Percentiles rank a stretch among this genome's conserved stretches.
Conservation (phyloP, 108 stramenopile genomes). For the Chaetoceros muelleri region DNA sequence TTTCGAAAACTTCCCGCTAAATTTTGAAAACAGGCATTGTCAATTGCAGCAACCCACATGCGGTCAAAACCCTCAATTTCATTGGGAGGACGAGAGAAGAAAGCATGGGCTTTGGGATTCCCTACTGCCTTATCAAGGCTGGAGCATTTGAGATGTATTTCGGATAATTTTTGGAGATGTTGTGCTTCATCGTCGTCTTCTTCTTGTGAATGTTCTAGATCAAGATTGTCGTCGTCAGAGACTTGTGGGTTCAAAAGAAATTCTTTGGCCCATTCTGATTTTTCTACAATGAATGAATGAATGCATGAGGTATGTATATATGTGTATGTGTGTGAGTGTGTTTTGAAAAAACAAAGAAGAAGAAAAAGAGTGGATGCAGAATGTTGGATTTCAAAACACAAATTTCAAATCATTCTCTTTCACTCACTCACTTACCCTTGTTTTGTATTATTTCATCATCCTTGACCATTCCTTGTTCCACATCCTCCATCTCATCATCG, state of each 20-base stretch:
- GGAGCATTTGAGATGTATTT: constrained; percentile 22
- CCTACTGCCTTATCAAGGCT: constrained; percentile 57
- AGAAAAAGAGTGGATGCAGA: too few species aligned
- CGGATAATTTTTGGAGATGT: constrained; percentile 36
- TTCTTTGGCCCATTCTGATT: constrained; percentile 16
- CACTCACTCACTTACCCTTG: too few species aligned
- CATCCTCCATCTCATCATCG: constrained; percentile 1
- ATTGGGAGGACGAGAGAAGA: constrained; percentile 53
- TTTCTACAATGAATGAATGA: too few species aligned
- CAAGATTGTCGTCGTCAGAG: constrained; percentile 28
- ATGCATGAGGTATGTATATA: too few species aligned
- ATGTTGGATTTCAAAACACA: too few species aligned
- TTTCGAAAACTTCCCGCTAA: constrained; percentile 58
- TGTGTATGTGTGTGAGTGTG: too few species aligned
- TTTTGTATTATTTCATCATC: too few species aligned
- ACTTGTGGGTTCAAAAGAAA: constrained; percentile 14
- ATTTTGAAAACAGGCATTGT: constrained; percentile 53
- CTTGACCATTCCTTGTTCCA: too few species aligned
- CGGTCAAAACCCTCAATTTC: constrained; percentile 58
- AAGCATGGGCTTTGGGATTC: constrained; percentile 50
- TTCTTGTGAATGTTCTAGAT: constrained; percentile 21
- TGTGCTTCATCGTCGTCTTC: constrained; percentile 43
- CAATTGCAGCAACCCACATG: constrained; percentile 73
- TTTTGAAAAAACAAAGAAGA: too few species aligned
- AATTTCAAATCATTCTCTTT: too few species aligned